Percentiles rank a stretch among this genome's conserved stretches.
Evolutionary conservation across 23 red algal species (phyloP).

Genomic region (Gracilaria domingensis): DNA sequence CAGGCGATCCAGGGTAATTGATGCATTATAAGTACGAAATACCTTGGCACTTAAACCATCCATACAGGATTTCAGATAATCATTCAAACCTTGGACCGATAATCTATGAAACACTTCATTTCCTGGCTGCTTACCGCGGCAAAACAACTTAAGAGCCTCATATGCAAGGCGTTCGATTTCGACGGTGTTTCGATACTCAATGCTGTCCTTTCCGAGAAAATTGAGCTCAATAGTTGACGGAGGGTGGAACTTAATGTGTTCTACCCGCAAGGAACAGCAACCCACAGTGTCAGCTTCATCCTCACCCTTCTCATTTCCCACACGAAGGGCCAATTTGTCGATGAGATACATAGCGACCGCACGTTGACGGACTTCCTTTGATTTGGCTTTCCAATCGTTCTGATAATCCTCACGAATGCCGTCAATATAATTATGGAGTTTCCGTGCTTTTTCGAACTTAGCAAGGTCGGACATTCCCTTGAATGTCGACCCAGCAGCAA

Average conservation of each 20-base stretch:
- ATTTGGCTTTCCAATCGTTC: slow-evolving; percentile 65
- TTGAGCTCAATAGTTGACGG: slow-evolving; percentile 86
- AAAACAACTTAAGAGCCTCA: slow-evolving; percentile 81
- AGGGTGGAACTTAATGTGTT: slow-evolving; percentile 83
- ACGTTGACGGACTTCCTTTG: slow-evolving; percentile 78
- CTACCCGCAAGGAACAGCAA: slow-evolving; percentile 98
- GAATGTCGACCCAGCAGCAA: slow-evolving; percentile 87
- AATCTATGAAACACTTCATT: slow-evolving; percentile 93
- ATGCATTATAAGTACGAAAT: slow-evolving; percentile 99
- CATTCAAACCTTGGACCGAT: slow-evolving; percentile 85
- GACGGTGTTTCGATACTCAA: slow-evolving; percentile 92
- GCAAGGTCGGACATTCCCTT: slow-evolving; percentile 94
- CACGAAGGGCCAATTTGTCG: slow-evolving; percentile 96
- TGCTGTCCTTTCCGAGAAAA: slow-evolving; percentile 99
- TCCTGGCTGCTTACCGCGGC: slow-evolving; percentile 50
- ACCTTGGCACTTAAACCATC: slow-evolving; percentile 97
- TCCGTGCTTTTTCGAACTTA: slow-evolving; percentile 97
- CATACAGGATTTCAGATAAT: slow-evolving; percentile 96
- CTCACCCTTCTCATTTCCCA: slow-evolving; percentile 99
- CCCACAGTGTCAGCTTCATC: slow-evolving; percentile 99
- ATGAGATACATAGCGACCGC: slow-evolving; percentile 97
- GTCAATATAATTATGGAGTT: slow-evolving; percentile 79
- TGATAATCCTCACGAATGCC: slow-evolving; percentile 86
- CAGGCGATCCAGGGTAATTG: slow-evolving; percentile 84
- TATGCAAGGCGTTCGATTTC: slow-evolving; percentile 84